Evolutionary conservation across 768 basidiomycete genomes (phyloP).

Genomic region (Calvatia gigantea): DNA sequence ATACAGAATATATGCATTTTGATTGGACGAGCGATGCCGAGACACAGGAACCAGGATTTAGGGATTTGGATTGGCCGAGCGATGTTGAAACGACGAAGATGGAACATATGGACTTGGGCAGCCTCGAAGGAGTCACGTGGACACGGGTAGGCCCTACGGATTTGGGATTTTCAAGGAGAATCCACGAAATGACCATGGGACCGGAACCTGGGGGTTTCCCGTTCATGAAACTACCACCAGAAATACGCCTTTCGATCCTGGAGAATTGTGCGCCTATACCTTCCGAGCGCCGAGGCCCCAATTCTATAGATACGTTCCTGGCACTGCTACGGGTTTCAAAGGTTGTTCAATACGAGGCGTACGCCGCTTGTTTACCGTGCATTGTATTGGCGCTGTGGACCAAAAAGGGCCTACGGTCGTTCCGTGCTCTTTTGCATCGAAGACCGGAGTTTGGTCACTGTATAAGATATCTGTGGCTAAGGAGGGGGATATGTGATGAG

Average conservation of each 20-base stretch:
- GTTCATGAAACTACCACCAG: slow-evolving; percentile 28
- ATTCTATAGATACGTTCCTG: slow-evolving; percentile 26
- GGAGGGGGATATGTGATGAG: slow-evolving; percentile 7
- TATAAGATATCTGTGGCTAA: slow-evolving; percentile 30
- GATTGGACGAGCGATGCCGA: no score
- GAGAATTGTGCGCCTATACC: slow-evolving; percentile 19
- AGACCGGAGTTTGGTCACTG: slow-evolving; percentile 18
- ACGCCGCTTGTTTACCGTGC: slow-evolving; percentile 30
- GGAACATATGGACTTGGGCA: not conserved
- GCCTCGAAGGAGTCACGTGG: no score
- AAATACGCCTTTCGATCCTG: slow-evolving; percentile 28
- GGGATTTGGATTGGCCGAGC: no score
- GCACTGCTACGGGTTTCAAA: slow-evolving; percentile 32
- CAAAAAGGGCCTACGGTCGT: slow-evolving; percentile 28
- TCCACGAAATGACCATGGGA: not conserved
- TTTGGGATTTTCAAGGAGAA: no score
- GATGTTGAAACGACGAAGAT: not conserved
- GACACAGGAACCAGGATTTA: no score
- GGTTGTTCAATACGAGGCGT: slow-evolving; percentile 25
- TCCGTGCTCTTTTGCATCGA: slow-evolving; percentile 20
- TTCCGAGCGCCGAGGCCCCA: slow-evolving; percentile 8
- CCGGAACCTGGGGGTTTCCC: slow-evolving; percentile 19
- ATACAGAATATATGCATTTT: no score
- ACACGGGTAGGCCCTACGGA: no score
- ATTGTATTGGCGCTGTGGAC: slow-evolving; percentile 30